These are phyloP conservation scores for Murraya paniculata DNA, from an alignment of 345 rosid species.

Conservation along the genomic window DNA sequence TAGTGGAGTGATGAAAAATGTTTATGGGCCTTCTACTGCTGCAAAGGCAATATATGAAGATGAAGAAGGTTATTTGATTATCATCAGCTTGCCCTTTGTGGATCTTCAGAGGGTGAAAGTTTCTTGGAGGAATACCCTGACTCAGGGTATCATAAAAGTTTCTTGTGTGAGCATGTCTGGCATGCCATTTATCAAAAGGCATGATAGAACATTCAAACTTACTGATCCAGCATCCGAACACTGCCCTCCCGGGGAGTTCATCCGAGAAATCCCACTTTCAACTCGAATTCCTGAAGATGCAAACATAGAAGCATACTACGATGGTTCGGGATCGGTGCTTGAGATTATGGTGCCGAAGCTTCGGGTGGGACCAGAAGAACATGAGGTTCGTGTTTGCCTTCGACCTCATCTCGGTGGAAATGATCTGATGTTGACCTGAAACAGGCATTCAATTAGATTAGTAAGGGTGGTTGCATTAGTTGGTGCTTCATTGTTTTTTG, in stretches of 20 bases:
- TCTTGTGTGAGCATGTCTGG: slow-evolving; percentile 82
- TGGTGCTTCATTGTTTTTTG: slow-evolving; percentile 25
- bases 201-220: slow-evolving; percentile 86
- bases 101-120: slow-evolving; percentile 94
- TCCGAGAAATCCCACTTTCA: slow-evolving; percentile 81
- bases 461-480: slow-evolving; percentile 17
- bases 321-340: slow-evolving; percentile 83
- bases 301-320: slow-evolving; percentile 84
- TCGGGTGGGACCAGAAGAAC: slow-evolving; percentile 84
- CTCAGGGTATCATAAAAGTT: slow-evolving; percentile 78
- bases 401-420: slow-evolving; percentile 72
- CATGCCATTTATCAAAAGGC: slow-evolving; percentile 75
- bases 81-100: slow-evolving; percentile 84
- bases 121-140: slow-evolving; percentile 87
- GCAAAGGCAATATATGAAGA: slow-evolving; percentile 94
- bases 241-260: slow-evolving; percentile 97
- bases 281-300: slow-evolving; percentile 95
- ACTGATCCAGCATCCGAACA: slow-evolving; percentile 92
- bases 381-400: slow-evolving; percentile 92
- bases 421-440: slow-evolving; percentile 78
- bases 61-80: slow-evolving; percentile 71
- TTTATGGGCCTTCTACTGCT: slow-evolving; percentile 87
- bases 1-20: slow-evolving; percentile 80
- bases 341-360: slow-evolving; percentile 95
- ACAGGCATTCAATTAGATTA: not conserved